Evolutionary conservation across 2,329 filamentous ascomycete species (phyloP).

Genomic region (Fonsecaea pugnacius): DNA sequence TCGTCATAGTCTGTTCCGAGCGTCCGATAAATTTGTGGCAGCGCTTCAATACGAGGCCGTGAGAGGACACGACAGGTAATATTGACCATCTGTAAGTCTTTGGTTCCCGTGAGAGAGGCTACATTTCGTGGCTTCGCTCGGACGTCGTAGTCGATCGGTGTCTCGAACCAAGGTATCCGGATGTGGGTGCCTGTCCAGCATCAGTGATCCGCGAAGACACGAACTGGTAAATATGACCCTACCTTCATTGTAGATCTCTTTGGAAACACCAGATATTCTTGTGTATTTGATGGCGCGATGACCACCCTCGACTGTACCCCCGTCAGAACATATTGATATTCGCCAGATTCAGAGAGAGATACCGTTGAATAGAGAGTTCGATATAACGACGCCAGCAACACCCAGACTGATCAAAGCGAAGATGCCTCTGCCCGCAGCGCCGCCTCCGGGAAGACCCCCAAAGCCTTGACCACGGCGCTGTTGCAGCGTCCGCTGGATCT

Average conservation of each 20-base stretch:
- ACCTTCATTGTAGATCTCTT: constrained; percentile 97
- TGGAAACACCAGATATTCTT: constrained; percentile 86
- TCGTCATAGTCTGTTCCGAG: constrained; percentile 96
- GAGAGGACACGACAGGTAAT: constrained; percentile 99
- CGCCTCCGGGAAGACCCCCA: constrained; percentile 58
- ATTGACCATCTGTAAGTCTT: constrained; percentile 99
- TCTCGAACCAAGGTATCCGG: constrained; percentile 95
- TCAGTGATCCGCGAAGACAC: constrained; percentile 14
- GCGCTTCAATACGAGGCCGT: constrained; percentile 79
- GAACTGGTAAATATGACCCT: constrained; percentile 29
- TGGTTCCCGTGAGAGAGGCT: constrained; percentile 94
- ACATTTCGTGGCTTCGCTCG: constrained; percentile 97
- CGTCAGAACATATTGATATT: constrained; percentile 20
- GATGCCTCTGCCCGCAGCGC: constrained; percentile 59
- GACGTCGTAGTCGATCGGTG: constrained; percentile 94
- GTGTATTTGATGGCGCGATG: constrained; percentile 99
- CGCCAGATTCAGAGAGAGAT: constrained; percentile 30
- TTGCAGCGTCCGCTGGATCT: constrained; percentile 66
- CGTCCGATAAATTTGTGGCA: constrained; percentile 96
- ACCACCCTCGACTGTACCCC: constrained; percentile 80
- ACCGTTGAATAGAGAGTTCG: constrained; percentile 72
- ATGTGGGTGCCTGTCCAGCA: constrained; percentile 76
- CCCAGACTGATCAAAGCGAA: constrained; percentile 60
- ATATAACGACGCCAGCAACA: constrained; percentile 47
- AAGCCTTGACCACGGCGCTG: constrained; percentile 57